Percentiles rank a stretch among this genome's conserved stretches.
Evolutionary conservation across 2,329 filamentous ascomycete species (phyloP).

Genomic region (Lanzia echinophila): DNA sequence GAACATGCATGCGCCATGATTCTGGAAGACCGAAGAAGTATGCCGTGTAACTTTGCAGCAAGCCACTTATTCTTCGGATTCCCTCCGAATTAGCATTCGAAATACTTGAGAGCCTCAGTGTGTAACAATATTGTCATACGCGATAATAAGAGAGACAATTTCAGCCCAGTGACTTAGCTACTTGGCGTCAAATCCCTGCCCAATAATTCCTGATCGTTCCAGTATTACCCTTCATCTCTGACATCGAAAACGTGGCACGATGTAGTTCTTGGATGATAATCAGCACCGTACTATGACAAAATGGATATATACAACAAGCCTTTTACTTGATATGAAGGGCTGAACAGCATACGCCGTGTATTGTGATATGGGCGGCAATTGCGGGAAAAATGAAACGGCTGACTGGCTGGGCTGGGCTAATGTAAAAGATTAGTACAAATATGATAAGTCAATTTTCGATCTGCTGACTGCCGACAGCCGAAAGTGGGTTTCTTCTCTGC

Average conservation of each 20-base stretch:
- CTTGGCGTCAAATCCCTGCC: background rate
- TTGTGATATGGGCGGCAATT: too few relatives aligned
- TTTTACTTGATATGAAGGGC: too few relatives aligned
- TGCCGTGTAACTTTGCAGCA: background rate
- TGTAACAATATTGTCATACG: background rate
- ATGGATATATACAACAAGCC: too few relatives aligned
- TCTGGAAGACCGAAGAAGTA: conserved; percentile 3
- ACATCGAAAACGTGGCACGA: too few relatives aligned
- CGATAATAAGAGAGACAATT: background rate
- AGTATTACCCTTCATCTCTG: too few relatives aligned
- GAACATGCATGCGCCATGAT: background rate
- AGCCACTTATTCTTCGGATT: background rate
- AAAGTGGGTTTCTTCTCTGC: background rate
- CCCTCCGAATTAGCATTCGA: background rate
- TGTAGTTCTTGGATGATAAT: too few relatives aligned
- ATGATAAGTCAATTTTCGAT: background rate
- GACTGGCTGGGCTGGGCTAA: background rate
- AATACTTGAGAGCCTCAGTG: background rate
- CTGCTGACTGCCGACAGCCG: background rate
- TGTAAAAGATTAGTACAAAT: background rate
- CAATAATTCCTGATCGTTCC: too few relatives aligned
- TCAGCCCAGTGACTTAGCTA: background rate
- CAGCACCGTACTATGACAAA: too few relatives aligned
- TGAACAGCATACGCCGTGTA: too few relatives aligned
- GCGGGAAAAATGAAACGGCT: background rate